These are phyloP conservation scores for Saturnispora sanitii DNA, from an alignment of 805 yeast species.

Conservation along the genomic window DNA sequence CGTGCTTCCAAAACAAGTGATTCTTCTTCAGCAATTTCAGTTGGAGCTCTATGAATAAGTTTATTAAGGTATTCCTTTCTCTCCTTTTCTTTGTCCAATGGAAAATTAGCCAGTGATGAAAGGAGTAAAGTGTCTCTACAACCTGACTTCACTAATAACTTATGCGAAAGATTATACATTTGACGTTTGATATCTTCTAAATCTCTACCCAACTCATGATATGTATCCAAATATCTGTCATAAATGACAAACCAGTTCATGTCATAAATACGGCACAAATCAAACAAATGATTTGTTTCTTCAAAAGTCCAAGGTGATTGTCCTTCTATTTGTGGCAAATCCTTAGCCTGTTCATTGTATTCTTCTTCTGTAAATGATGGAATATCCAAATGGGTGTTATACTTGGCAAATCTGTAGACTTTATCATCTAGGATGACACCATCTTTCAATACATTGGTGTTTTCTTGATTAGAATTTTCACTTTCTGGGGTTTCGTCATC, in stretches of 20 bases:
- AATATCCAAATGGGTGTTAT: constrained; percentile 55
- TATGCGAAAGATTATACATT: constrained; percentile 60
- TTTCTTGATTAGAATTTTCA: constrained; percentile 6
- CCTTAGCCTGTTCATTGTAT: constrained; percentile 30
- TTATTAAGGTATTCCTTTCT: constrained; percentile 75
- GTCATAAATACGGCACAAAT: constrained; percentile 48
- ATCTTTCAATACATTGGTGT: constrained; percentile 23
- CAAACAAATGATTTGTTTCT: constrained; percentile 75
- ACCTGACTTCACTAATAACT: constrained; percentile 34
- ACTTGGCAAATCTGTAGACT: constrained; percentile 60
- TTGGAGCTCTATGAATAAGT: constrained; percentile 75
- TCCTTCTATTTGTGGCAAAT: background rate
- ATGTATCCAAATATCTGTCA: constrained; percentile 43
- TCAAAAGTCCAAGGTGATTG: constrained; percentile 50
- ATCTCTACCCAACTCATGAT: constrained; percentile 37
- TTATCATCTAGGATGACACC: constrained; percentile 13
- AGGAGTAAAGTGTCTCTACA: constrained; percentile 38
- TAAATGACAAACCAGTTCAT: constrained; percentile 60
- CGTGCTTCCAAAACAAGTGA: constrained; percentile 87
- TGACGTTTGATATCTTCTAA: constrained; percentile 79
- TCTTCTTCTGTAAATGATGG: constrained; percentile 60
- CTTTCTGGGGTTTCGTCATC: background rate
- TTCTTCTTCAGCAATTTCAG: constrained; percentile 97
- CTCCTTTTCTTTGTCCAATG: constrained; percentile 61
- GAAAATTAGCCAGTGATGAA: constrained; percentile 52